Conservation (phyloP, 371 early-diverging fungal species). For the Actinomortierella wolfii region DNA sequence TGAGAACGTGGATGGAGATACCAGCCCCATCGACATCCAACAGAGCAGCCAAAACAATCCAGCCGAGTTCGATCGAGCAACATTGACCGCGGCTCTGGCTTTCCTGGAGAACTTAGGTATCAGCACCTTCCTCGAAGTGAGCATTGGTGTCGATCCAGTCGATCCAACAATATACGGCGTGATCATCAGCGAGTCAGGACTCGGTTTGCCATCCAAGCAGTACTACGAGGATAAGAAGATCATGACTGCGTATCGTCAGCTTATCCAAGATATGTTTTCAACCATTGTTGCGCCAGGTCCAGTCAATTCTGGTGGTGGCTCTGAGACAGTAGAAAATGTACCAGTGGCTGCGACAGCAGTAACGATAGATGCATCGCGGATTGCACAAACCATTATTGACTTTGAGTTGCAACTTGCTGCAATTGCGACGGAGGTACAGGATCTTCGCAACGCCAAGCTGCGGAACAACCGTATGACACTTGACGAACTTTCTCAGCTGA, state of each 20-base stretch:
- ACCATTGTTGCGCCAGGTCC: too few species aligned
- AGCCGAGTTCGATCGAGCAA: constrained; percentile 2
- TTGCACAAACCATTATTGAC: constrained; percentile 48
- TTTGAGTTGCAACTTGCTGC: constrained; percentile 57
- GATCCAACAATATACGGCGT: constrained; percentile 53
- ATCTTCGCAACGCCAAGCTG: constrained; percentile 52
- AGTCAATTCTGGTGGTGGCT: too few species aligned
- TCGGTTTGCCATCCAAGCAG: constrained; percentile 61
- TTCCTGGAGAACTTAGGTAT: constrained; percentile 25
- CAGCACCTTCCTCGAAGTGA: constrained; percentile 37
- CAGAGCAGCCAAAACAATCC: not conserved
- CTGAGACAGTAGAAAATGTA: too few species aligned
- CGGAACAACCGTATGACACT: constrained; percentile 56
- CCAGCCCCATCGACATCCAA: not conserved
- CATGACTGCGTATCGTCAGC: constrained; percentile 21
- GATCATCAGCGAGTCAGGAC: constrained; percentile 52
- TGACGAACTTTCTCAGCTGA: constrained; percentile 36
- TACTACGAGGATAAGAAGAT: constrained; percentile 56
- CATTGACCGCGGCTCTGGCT: constrained; percentile 21
- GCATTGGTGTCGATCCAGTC: constrained; percentile 51
- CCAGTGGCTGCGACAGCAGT: too few species aligned
- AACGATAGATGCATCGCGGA: not conserved
- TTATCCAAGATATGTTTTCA: too few species aligned
- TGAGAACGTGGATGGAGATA: constrained; percentile 19
- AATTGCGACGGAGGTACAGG: constrained; percentile 42